phyloP scores from a whole-genome alignment of 164 flowering plant species.

The Tinospora cordifolia region DNA sequence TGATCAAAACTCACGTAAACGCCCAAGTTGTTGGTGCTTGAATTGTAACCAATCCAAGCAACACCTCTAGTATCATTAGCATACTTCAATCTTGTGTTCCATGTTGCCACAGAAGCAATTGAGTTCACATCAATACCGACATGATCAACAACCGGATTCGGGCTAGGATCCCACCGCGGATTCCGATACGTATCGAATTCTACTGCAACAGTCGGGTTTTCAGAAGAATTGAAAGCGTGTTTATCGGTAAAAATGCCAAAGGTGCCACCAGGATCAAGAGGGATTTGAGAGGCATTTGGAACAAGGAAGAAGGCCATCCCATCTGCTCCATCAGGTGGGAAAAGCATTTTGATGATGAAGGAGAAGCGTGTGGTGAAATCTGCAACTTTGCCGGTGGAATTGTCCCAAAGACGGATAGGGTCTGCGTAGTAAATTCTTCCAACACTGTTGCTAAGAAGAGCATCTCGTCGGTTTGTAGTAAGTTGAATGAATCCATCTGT shows the following conservation, averaged over 20 bases:
- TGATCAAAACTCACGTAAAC: conserved; percentile 16
- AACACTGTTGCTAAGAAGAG: neutral
- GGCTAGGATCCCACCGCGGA: conserved; percentile 28
- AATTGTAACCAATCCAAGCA: conserved; percentile 22
- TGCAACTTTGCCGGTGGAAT: neutral
- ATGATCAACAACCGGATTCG: conserved; percentile 26
- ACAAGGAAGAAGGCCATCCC: conserved; percentile 29
- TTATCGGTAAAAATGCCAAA: conserved; percentile 36
- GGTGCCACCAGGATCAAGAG: conserved; percentile 33
- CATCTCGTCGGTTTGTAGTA: conserved; percentile 7
- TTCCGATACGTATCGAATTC: conserved; percentile 31
- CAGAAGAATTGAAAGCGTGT: neutral
- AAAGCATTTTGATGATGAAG: neutral
- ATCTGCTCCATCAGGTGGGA: conserved; percentile 7
- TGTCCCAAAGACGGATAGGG: conserved; percentile 1
- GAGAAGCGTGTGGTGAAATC: conserved; percentile 10
- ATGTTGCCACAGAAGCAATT: conserved; percentile 3
- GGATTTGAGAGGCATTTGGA: conserved; percentile 24
- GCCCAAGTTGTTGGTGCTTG: conserved; percentile 11
- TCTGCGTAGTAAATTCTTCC: conserved; percentile 1
- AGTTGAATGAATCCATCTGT: neutral
- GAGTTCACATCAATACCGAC: conserved; percentile 33
- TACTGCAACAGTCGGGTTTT: conserved; percentile 20
- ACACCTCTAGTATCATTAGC: neutral
- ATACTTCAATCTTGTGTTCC: conserved; percentile 14